Percentiles rank a stretch among this genome's conserved stretches.
These are phyloP conservation scores for Hanseniaspora meyeri DNA, from an alignment of 805 yeast species.

Conservation along the genomic window DNA sequence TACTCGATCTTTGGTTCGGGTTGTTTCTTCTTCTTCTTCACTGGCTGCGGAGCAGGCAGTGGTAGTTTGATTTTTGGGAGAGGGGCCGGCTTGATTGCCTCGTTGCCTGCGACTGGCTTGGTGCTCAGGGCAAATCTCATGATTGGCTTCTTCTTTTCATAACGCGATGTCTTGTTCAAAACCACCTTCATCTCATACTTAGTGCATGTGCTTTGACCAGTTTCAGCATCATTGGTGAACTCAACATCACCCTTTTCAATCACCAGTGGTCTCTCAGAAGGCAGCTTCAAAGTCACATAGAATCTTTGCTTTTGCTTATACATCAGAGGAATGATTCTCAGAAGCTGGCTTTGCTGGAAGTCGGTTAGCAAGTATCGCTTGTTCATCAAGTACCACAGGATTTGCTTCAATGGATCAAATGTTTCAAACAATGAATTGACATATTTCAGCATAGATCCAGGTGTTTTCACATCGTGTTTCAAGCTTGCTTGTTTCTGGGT, in stretches of 20 bases:
- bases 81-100: neutral
- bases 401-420: slow-evolving; percentile 43
- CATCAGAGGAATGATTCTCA: slow-evolving; percentile 53
- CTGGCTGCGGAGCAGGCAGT: neutral
- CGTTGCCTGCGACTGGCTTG: neutral
- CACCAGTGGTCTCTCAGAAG: slow-evolving; percentile 54
- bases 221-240: slow-evolving; percentile 34
- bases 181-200: slow-evolving; percentile 5
- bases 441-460: slow-evolving; percentile 21
- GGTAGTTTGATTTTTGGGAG: slow-evolving; percentile 1
- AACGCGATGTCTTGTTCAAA: neutral
- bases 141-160: slow-evolving; percentile 2
- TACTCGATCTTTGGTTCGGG: neutral
- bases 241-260: slow-evolving; percentile 33
- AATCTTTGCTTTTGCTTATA: slow-evolving; percentile 50
- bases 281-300: slow-evolving; percentile 51
- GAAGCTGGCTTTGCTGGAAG: slow-evolving; percentile 47
- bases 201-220: slow-evolving; percentile 25
- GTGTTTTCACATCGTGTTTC: slow-evolving; percentile 17
- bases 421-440: slow-evolving; percentile 24
- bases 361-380: slow-evolving; percentile 44
- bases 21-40: neutral
- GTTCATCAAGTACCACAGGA: slow-evolving; percentile 60
- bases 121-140: slow-evolving; percentile 5
- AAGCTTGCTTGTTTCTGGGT: slow-evolving; percentile 15